Evolutionary conservation across 2,329 filamentous ascomycete species (phyloP).

Genomic region (Ophiostoma populinum): DNA sequence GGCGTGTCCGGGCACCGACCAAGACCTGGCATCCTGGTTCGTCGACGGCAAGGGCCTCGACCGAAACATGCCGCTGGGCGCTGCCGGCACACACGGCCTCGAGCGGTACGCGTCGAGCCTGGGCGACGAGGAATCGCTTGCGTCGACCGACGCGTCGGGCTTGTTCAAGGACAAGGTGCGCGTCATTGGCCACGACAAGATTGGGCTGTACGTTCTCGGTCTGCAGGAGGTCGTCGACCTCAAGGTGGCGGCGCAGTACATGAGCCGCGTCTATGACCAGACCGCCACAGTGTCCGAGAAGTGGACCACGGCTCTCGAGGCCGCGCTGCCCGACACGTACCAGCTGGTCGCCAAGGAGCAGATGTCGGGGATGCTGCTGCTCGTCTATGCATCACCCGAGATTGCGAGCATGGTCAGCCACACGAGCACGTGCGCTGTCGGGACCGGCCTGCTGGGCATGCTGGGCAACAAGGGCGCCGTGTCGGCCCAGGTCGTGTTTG

Average conservation of each 20-base stretch:
- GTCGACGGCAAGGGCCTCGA: slow-evolving; percentile 57
- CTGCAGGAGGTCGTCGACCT: slow-evolving; percentile 88
- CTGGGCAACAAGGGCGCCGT: slow-evolving; percentile 94
- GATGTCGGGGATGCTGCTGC: slow-evolving; percentile 65
- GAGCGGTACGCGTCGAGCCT: slow-evolving; percentile 28
- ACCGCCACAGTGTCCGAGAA: slow-evolving; percentile 40
- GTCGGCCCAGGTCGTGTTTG: slow-evolving; percentile 62
- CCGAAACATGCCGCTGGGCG: slow-evolving; percentile 39
- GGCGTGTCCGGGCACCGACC: slow-evolving; percentile 65
- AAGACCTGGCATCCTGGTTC: slow-evolving; percentile 82
- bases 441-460: slow-evolving; percentile 80
- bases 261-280: slow-evolving; percentile 56
- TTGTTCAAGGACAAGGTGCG: slow-evolving; percentile 20
- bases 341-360: slow-evolving; percentile 64
- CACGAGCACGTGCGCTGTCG: slow-evolving; percentile 67
- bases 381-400: slow-evolving; percentile 71
- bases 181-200: slow-evolving; percentile 43
- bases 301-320: slow-evolving; percentile 65
- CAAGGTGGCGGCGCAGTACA: slow-evolving; percentile 59
- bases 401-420: slow-evolving; percentile 60
- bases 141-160: slow-evolving; percentile 15
- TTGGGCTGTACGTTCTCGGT: slow-evolving; percentile 79
- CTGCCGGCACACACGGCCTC: slow-evolving; percentile 23
- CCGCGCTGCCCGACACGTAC: slow-evolving; percentile 62
- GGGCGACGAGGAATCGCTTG: slow-evolving; percentile 18